Evolutionary conservation across 2,329 filamentous ascomycete genomes (phyloP).

Genomic region (Paracamarosporium sp.): DNA sequence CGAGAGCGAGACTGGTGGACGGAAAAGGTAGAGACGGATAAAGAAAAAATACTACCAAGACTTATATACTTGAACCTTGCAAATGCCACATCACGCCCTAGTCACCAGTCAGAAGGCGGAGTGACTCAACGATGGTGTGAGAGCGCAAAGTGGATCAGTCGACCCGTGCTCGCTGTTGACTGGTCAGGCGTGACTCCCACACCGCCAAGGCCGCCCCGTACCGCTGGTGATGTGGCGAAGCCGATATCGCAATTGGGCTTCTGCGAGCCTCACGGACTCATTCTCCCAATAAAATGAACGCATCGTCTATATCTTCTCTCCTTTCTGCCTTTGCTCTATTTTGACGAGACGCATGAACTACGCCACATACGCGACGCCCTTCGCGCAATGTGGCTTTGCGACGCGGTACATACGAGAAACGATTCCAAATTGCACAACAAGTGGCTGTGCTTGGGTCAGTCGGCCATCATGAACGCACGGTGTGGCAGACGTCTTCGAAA

Average conservation of each 20-base stretch:
- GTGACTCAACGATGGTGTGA: constrained; percentile 45
- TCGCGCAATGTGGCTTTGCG: constrained; percentile 18
- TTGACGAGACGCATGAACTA: neutral
- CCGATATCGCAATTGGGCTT: constrained; percentile 29
- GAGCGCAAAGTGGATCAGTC: constrained; percentile 23
- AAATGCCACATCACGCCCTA: constrained; percentile 27
- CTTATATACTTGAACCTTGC: constrained; percentile 34
- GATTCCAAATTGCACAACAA: constrained; percentile 15
- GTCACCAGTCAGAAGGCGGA: constrained; percentile 36
- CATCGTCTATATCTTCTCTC: constrained; percentile 24
- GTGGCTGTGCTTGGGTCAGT: constrained; percentile 16
- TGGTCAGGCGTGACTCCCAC: constrained; percentile 27
- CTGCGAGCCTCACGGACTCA: constrained; percentile 27
- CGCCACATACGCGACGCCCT: constrained; percentile 16
- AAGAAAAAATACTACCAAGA: constrained; percentile 20
- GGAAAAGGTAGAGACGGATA: constrained; percentile 20
- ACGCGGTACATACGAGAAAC: neutral
- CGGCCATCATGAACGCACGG: neutral
- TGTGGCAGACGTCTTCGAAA: constrained; percentile 5
- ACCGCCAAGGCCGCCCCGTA: constrained; percentile 7
- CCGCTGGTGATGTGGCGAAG: constrained; percentile 29
- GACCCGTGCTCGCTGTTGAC: constrained; percentile 33
- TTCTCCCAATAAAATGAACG: constrained; percentile 13
- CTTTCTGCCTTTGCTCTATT: constrained; percentile 13
- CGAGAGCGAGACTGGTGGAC: constrained; percentile 33